Base-by-base conservation (phyloP, 805 yeast species). In the Metschnikowia dekortorum region DNA sequence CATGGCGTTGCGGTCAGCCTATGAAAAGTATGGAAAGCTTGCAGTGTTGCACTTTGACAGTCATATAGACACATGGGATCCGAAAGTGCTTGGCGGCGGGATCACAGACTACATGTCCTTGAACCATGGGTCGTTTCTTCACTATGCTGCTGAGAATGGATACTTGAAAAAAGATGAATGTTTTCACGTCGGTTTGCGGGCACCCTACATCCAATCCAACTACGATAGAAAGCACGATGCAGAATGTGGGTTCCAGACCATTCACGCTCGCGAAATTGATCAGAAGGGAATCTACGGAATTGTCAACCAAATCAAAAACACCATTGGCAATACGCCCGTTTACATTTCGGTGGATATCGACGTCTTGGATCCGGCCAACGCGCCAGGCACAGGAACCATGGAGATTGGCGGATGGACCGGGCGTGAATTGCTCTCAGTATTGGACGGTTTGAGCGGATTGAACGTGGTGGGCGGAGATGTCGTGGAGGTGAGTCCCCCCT, bases 341-440 rank as follows among this genome's bases (percentile, higher is more conserved):
- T 76, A 77, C 56, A 62, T 77, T 5, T 65, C 77, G 0, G 71
- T 76, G 33, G 81, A 77, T 62, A 76, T 81, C 42, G 89, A 84
- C 61, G 86, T 83, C 2, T 71, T 86, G 52, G 94, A 86, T 61
- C 90, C 90, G 0, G 81, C 86, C 5, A 69, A 74, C 46, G 89
- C 89, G 2, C 87, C 91, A 13, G 91, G 87, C 1, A 85, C 92
- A 0, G 94, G 94, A 8, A 86, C 94, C 4, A 79, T 84, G 57
- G 94, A 86, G 61, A 80, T 78, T 4, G 94, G 90, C 13, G 94
- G 94, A 2, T 79, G 85, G 74, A 75, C 82, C 11, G 55, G 61
- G 0, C 71, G 92, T 43, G 92, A 86, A 61, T 68, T 85, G 34
- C 74, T 84, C 53, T 68, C 75, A 6, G 65, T 85, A 26, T 56